Base-by-base conservation (phyloP, 2,329 filamentous ascomycete species). In the Endocalyx cinctus region DNA sequence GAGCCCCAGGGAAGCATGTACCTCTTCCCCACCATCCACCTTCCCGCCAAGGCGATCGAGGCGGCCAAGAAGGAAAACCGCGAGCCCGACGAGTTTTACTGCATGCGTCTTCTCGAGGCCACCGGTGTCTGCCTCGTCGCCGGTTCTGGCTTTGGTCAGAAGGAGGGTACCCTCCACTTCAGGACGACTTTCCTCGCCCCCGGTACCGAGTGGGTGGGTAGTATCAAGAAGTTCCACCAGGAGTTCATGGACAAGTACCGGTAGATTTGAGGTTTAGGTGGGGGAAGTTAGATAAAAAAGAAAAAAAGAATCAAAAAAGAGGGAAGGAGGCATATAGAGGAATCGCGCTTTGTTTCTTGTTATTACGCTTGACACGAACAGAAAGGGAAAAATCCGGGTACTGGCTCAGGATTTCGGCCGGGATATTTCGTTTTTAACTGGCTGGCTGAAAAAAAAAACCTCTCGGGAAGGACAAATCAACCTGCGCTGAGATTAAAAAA, bases 1-100 rank as follows among this genome's bases (percentile, higher is more conserved):
- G 74, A 79, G 48, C 92, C 92, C 35, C 85, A 95, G 74, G 92
- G 92, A 40, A 83, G 85, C 58, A 98, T 98, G 92, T 98, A 98
- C 69, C 84, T 98, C 53, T 98, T 97, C 78, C 92, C 92, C 16
- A 92, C 87, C 50, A 94, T 98, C 65, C 79, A 70, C 20, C 70
- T 98, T 16, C 78, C 92, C 2, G 50, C 65, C 16, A 87, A 86
- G 65, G 92, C 88, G 25, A 64, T 82, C 42, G 81, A 82, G 45
- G 86, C 85, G 12, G 92, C 92, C 22, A 62, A 70, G 53, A 66
- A 81, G 41, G 85, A 88, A 59, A 79, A 79, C 51, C 84, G 84
- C 54, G 69, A 72, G 10, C 67, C 90, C 2, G 92, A 98, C 53
- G 90, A 97, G 63, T 95, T 94, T 67, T 98, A 98, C 72, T 88